Evolutionary conservation across 2,329 filamentous ascomycete species (phyloP), one percentile per base, ranked within the genome.

Genomic region (Hypocrella siamensis): DNA sequence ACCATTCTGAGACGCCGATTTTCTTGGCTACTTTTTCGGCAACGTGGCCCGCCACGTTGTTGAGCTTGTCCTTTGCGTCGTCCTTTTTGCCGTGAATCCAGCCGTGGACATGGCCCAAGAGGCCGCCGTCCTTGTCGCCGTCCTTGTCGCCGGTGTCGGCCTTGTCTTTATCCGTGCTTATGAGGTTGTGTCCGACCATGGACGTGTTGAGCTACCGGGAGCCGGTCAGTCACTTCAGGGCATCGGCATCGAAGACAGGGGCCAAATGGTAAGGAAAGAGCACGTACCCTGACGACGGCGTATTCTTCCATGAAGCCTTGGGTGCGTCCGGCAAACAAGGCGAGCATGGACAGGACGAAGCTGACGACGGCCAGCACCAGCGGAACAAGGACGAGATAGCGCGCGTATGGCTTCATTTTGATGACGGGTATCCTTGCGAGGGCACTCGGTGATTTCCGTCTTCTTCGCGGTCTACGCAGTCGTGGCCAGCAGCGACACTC

Each of bases 1-100:
- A 67, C 63, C 63, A 67, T 37, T 67, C 51, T 1, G 56, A 54
- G 34, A 67, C 57, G 17, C 63, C 61, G 18, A 67, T 47, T n/a
- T 53, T 49, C 10, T 54, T 48, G 30, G 54, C 49, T 28, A 64
- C 31, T 32, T 58, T 40, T 34, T 58, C 60, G 24, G 55, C 56
- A 25, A 58, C 38, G 6, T 57, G 49, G 34, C 56, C 52, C 5
- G 50, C 47, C 21, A 63, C 42, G 19, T 59, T 48, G 39, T 58
- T 57, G 36, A 63, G 36, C 28, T 52, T 45, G 26, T 54, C 52
- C 30, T 48, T 49, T 35, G 54, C 46, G 7, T 52, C 48, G 24
- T 55, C 44, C 31, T 50, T 48, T 28, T 53, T 38, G 17, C 50
- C 42, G 35, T 52, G 36, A 30, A 34, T 41, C 36, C 47, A 49